Percentiles rank a stretch among this genome's conserved stretches.
These are phyloP conservation scores for Yamadazyma blattariae DNA, from an alignment of 1,139 yeast species.

Conservation along the genomic window DNA sequence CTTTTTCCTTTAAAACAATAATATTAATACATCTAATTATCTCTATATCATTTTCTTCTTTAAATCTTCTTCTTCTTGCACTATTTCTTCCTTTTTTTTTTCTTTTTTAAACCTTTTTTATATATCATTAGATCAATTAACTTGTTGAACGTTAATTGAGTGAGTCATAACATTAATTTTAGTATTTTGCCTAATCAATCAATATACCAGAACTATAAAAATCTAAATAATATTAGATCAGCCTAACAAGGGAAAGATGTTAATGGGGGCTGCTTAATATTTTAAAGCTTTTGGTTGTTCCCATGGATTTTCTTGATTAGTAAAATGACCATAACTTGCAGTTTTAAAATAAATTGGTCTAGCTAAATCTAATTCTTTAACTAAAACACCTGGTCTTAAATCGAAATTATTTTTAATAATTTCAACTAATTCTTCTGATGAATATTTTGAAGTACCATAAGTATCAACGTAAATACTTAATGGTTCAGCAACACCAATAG, in stretches of 20 bases:
- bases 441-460: slow-evolving; percentile 91
- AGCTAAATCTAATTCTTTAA: slow-evolving; percentile 92
- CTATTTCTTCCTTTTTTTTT: neutral
- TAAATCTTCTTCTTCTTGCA: too few species aligned
- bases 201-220: slow-evolving; percentile 17
- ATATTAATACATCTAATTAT: too few species aligned
- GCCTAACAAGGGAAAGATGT: too few species aligned
- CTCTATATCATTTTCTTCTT: too few species aligned
- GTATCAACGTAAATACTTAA: slow-evolving; percentile 95
- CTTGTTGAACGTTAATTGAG: slow-evolving; percentile 54
- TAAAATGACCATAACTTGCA: slow-evolving; percentile 99
- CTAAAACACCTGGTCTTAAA: slow-evolving; percentile 99
- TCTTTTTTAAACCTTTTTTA: slow-evolving; percentile 1
- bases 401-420: slow-evolving; percentile 94
- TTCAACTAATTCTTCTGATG: slow-evolving; percentile 85
- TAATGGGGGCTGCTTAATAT: too few species aligned
- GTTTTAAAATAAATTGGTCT: slow-evolving; percentile 99
- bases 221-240: slow-evolving; percentile 5
- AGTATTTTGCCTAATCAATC: too few species aligned
- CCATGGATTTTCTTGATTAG: slow-evolving; percentile 98
- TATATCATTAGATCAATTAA: slow-evolving; percentile 20
- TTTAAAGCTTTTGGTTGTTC: slow-evolving; percentile 92
- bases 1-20: too few species aligned
- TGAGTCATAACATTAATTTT: slow-evolving; percentile 49
- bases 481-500: slow-evolving; percentile 99